Conservation (phyloP, 495 filamentous ascomycete genomes). For the Aspergillus avenaceus region DNA sequence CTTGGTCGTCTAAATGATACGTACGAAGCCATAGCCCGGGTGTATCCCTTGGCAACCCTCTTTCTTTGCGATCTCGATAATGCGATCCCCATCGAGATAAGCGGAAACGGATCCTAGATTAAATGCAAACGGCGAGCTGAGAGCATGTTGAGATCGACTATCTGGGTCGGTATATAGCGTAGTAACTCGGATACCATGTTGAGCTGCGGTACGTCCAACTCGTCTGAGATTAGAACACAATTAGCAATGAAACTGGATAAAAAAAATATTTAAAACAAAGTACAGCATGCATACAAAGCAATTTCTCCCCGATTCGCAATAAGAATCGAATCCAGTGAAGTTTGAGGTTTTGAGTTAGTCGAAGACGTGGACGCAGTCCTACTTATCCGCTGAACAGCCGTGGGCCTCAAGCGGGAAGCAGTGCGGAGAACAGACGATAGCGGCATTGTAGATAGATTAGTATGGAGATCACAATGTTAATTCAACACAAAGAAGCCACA, state of each 20-base stretch:
- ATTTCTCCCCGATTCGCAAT: slow-evolving; percentile 98
- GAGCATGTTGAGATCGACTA: slow-evolving; percentile 79
- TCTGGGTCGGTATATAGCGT: slow-evolving; percentile 95
- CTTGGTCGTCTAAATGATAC: slow-evolving; percentile 13
- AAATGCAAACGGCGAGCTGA: slow-evolving; percentile 74
- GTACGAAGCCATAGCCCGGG: slow-evolving; percentile 93
- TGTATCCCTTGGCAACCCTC: slow-evolving; percentile 87
- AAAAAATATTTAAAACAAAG: neutral
- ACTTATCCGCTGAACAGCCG: slow-evolving; percentile 28
- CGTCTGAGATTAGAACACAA: slow-evolving; percentile 44
- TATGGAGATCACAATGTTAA: slow-evolving; percentile 5
- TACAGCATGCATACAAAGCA: slow-evolving; percentile 57
- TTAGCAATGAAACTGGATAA: no score
- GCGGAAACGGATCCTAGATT: slow-evolving; percentile 76
- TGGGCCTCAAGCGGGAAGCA: slow-evolving; percentile 34
- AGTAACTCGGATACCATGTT: slow-evolving; percentile 88
- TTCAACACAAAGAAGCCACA: slow-evolving; percentile 9
- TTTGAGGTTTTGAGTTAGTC: slow-evolving; percentile 13
- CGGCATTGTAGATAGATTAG: slow-evolving; percentile 27
- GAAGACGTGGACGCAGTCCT: slow-evolving; percentile 34
- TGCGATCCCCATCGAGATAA: slow-evolving; percentile 90
- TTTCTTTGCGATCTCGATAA: slow-evolving; percentile 80
- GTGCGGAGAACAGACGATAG: slow-evolving; percentile 47
- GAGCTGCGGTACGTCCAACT: slow-evolving; percentile 78
- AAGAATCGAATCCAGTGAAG: slow-evolving; percentile 75